Percentiles rank a stretch among this genome's conserved stretches.
phyloP scores from a whole-genome alignment of 371 early-diverging fungal species.

The Haplosporangium sp. region DNA sequence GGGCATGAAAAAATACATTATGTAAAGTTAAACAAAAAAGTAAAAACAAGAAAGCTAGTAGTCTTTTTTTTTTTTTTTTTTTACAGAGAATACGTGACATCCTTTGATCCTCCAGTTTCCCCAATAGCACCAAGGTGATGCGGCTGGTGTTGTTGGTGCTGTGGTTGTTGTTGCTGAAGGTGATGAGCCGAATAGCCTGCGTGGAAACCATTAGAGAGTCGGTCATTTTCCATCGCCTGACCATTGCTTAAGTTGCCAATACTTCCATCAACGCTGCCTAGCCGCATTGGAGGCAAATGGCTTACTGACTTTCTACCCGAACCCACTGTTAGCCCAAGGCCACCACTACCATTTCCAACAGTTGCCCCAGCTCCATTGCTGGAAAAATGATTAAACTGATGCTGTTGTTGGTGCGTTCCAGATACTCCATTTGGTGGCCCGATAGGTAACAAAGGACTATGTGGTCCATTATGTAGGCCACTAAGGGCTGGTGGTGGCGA shows the following conservation, averaged over 20 bases:
- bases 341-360: not conserved
- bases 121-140: slow-evolving; percentile 36
- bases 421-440: slow-evolving; percentile 25
- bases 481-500: slow-evolving; percentile 36
- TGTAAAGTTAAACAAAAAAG: slow-evolving; percentile 2
- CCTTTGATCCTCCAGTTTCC: slow-evolving; percentile 13
- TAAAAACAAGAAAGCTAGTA: not conserved
- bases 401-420: slow-evolving; percentile 13
- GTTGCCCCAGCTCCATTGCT: slow-evolving; percentile 12
- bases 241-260: slow-evolving; percentile 13
- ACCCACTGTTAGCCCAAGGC: slow-evolving; percentile 33
- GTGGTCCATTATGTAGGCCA: slow-evolving; percentile 26
- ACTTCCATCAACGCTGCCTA: slow-evolving; percentile 16
- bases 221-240: slow-evolving; percentile 37
- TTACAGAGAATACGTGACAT: slow-evolving; percentile 15
- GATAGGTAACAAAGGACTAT: slow-evolving; percentile 33
- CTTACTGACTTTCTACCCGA: slow-evolving; percentile 51
- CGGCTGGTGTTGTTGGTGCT: slow-evolving; percentile 1
- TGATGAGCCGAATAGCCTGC: slow-evolving; percentile 19
- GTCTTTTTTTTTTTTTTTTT: too few species aligned
- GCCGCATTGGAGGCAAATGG: slow-evolving; percentile 29
- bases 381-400: slow-evolving; percentile 20
- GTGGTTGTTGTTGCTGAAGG: slow-evolving; percentile 26
- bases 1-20: slow-evolving; percentile 6
- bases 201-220: slow-evolving; percentile 28